These are phyloP conservation scores for Candida methanosorbosa DNA, from an alignment of 805 yeast species.

Conservation along the genomic window DNA sequence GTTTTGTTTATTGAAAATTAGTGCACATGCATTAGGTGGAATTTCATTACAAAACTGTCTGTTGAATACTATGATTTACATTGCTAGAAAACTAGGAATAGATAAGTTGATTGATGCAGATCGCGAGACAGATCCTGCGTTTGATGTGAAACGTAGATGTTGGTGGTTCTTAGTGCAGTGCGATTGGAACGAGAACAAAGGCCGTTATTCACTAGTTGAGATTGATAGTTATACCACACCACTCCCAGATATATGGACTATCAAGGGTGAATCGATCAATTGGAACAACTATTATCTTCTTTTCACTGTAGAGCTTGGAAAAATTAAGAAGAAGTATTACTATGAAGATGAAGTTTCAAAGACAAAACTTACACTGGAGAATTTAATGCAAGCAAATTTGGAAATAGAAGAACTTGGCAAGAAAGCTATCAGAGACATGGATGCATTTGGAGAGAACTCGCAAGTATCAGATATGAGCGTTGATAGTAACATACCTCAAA, in stretches of 20 bases:
- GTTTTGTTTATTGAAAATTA: constrained; percentile 18
- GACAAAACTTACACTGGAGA: constrained; percentile 7
- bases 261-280: constrained; percentile 6
- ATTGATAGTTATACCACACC: constrained; percentile 15
- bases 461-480: too few species aligned
- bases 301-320: constrained; percentile 14
- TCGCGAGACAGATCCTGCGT: constrained; percentile 4
- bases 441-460: too few species aligned
- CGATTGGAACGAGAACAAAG: constrained; percentile 26
- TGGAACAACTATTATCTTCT: constrained; percentile 16
- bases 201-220: constrained; percentile 15
- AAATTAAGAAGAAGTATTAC: constrained; percentile 19
- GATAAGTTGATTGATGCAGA: constrained; percentile 6
- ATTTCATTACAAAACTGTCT: constrained; percentile 18
- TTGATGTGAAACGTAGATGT: constrained; percentile 5
- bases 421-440: constrained; percentile 11
- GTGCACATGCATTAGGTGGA: constrained; percentile 23
- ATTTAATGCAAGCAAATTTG: constrained; percentile 16
- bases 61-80: constrained; percentile 7
- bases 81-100: constrained; percentile 18
- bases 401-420: constrained; percentile 17
- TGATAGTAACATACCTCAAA: too few species aligned
- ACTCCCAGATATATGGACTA: constrained; percentile 15
- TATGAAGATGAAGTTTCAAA: constrained; percentile 12
- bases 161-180: constrained; percentile 24